A percentile compares a stretch with the other conserved stretches of the same genome.
Evolutionary conservation across 139 green algal genomes (phyloP).

Genomic region (Edaphochlamys debaryana): DNA sequence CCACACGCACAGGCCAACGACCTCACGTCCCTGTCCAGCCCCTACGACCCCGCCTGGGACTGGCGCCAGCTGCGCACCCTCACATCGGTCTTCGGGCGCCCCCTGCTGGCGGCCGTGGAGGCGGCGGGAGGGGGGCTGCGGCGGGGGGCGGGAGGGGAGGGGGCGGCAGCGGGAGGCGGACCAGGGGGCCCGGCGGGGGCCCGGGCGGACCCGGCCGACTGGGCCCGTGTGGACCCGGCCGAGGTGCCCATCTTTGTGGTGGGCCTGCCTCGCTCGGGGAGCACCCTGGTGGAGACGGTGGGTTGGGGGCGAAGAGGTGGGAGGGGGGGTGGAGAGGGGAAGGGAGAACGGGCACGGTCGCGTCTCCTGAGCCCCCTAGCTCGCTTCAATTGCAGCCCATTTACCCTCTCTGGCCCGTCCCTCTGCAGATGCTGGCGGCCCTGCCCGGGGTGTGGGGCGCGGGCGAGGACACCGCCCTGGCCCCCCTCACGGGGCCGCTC

Average conservation of each 20-base stretch:
- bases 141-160: not conserved
- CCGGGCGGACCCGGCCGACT: not conserved
- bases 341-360: not conserved
- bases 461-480: conserved; percentile 78
- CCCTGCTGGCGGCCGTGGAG: not conserved
- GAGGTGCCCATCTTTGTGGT: conserved; percentile 76
- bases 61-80: conserved; percentile 35
- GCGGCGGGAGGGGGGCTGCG: not conserved
- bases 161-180: too few relatives aligned
- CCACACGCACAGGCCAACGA: conserved; percentile 33
- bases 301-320: conserved; percentile 12
- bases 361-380: not conserved
- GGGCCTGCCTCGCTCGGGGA: conserved; percentile 78
- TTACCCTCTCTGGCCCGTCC: not conserved
- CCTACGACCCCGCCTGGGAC: conserved; percentile 36
- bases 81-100: conserved; percentile 22
- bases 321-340: not conserved
- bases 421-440: conserved; percentile 22
- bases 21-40: conserved; percentile 20
- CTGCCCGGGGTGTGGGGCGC: conserved; percentile 42
- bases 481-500: conserved; percentile 66
- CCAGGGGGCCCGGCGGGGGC: not conserved
- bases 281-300: conserved; percentile 82
- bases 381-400: not conserved
- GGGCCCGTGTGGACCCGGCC: not conserved